A percentile compares a stretch with the other conserved stretches of the same genome.
These are phyloP conservation scores for Aspergillus sp. DNA, from an alignment of 2,329 filamentous ascomycete species.

Conservation along the genomic window DNA sequence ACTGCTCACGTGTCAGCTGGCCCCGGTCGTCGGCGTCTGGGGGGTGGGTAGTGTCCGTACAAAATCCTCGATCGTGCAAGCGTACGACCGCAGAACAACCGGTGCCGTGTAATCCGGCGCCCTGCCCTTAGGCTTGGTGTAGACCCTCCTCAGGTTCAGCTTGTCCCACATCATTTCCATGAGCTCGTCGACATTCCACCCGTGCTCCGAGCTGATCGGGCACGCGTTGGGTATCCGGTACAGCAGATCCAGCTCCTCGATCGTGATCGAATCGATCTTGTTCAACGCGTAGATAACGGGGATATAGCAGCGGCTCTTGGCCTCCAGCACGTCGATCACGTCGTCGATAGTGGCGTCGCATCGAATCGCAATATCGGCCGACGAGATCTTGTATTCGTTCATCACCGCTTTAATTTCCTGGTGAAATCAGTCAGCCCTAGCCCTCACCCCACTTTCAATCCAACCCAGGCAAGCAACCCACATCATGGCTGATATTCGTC, in stretches of 20 bases:
- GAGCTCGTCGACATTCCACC: slow-evolving; percentile 96
- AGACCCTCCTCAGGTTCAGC: slow-evolving; percentile 79
- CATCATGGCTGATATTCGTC: slow-evolving; percentile 81
- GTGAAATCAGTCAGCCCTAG: neutral
- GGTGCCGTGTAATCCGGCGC: slow-evolving; percentile 85
- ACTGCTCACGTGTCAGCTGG: slow-evolving; percentile 52
- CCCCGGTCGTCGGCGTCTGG: neutral
- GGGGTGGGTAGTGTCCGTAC: slow-evolving; percentile 48
- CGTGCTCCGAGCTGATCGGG: slow-evolving; percentile 92
- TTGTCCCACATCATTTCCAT: slow-evolving; percentile 99
- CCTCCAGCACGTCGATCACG: slow-evolving; percentile 89
- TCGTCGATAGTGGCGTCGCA: slow-evolving; percentile 98
- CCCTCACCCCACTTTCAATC: slow-evolving; percentile 7
- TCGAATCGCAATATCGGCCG: slow-evolving; percentile 92
- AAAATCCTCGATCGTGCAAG: slow-evolving; percentile 92
- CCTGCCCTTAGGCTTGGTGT: slow-evolving; percentile 96
- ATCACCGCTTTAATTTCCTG: slow-evolving; percentile 94
- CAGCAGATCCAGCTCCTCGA: slow-evolving; percentile 90
- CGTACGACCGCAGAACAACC: slow-evolving; percentile 73
- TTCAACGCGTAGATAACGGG: slow-evolving; percentile 98
- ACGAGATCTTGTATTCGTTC: slow-evolving; percentile 92
- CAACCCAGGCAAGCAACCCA: slow-evolving; percentile 18
- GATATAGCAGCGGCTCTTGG: slow-evolving; percentile 90
- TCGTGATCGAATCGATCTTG: slow-evolving; percentile 97
- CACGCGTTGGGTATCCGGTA: slow-evolving; percentile 96